Percentiles rank a stretch among this genome's conserved stretches.
phyloP scores from a whole-genome alignment of 257 asterid species.

The Mitragyna speciosa region DNA sequence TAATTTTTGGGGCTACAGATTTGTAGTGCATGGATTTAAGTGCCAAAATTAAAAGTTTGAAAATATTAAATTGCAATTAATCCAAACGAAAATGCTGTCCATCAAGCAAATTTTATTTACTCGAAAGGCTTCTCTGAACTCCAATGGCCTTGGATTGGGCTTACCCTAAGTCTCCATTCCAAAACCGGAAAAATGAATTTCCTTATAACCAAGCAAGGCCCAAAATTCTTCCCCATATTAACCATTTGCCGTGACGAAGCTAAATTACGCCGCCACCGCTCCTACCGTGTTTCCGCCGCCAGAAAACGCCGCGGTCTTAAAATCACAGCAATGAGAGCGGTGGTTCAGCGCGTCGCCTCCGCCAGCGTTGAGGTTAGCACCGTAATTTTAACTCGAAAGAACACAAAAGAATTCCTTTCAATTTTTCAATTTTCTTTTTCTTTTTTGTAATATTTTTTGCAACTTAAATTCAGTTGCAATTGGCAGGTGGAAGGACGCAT shows the following conservation, averaged over 20 bases:
- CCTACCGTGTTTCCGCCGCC: conserved; percentile 16
- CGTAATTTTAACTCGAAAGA: not conserved
- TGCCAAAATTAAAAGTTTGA: no score
- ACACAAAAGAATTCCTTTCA: not conserved
- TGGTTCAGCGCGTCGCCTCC: conserved; percentile 82
- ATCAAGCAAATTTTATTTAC: no score
- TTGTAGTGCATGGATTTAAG: no score
- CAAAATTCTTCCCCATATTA: not conserved
- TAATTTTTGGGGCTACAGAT: no score
- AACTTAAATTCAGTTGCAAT: no score
- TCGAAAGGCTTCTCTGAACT: not conserved
- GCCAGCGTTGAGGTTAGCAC: conserved; percentile 78
- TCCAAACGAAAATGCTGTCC: no score
- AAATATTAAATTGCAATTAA: no score
- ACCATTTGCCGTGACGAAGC: conserved; percentile 7
- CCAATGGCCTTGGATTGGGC: not conserved
- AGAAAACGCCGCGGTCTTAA: conserved; percentile 21
- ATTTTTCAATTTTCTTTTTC: not conserved
- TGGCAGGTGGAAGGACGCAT: conserved; percentile 72
- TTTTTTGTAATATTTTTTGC: no score
- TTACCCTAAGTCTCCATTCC: not conserved
- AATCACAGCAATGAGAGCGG: conserved; percentile 71
- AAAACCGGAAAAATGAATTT: conserved; percentile 16
- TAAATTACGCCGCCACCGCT: conserved; percentile 38
- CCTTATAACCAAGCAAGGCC: conserved; percentile 18